Base-by-base conservation (phyloP, 129 eudicot genomes). In the Flaveria brownii region DNA sequence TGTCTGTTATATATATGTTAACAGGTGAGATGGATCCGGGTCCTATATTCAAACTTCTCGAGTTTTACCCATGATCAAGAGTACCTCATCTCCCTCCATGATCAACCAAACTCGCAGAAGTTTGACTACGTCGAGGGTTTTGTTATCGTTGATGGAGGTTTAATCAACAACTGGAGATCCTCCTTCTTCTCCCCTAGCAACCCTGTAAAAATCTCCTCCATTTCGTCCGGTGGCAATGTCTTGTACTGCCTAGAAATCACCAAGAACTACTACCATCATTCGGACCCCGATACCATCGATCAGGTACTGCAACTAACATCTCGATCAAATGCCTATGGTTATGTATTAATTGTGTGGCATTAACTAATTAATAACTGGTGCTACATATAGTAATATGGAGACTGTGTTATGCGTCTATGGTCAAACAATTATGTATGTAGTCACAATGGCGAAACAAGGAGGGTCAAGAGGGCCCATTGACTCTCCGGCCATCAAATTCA, bases 21-120 rank as follows among this genome's bases (percentile, higher is more conserved):
- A 4, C 80, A 93, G 98, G 98, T 93, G 85, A 90, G 93, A 81
- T 93, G 98, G 98, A 93, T 93, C 9, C 85, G 97, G 36, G 93
- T 93, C 8, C 39, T 93, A 69, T 93, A 93, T 81, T 91, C 98
- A 6, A 88, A 84, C 75, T 93, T 93, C 60, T 75, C 93, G 68
- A 61, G 36, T 22, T 93, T 93, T 65, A 93, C 93, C 14, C 76
- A 86, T 39, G 98, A 93, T 84, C 98, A 93, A 77, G 98, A 93
- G 68, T 84, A 87, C 59, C 86, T 93, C 15, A 91, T 91, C 8
- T 93, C 97, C 0, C 81, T 85, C 56, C 88, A 93, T 81, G 89
- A 80, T 28, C 77, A 85, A 61, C 81, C 86, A 36, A 75, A 52
- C 10, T 47, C 80, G 26, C 62, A 79, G 18, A 90, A 88, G 68